Conservation (phyloP, 2,329 filamentous ascomycete species). For the Byssochlamys sp. region DNA sequence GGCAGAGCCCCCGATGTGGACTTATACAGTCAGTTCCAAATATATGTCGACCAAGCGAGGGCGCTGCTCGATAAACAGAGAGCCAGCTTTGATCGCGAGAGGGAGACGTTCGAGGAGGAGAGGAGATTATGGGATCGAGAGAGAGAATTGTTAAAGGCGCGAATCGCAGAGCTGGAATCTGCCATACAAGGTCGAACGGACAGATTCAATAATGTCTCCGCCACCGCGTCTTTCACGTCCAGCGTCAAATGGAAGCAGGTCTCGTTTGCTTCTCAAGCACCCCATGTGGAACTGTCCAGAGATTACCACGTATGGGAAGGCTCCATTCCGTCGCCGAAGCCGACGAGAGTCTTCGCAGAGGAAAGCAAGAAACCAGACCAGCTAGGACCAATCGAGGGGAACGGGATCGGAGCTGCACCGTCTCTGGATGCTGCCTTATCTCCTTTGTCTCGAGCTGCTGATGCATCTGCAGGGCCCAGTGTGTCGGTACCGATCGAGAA, state of each 20-base stretch:
- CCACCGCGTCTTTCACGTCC: slow-evolving; percentile 9
- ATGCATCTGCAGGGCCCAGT: slow-evolving; percentile 20
- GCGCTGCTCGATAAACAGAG: slow-evolving; percentile 31
- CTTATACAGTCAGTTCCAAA: slow-evolving; percentile 18
- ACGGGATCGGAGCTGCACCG: slow-evolving; percentile 17
- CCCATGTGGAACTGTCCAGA: slow-evolving; percentile 4
- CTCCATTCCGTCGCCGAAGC: slow-evolving; percentile 28
- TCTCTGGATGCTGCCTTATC: slow-evolving; percentile 34
- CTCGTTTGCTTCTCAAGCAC: not conserved
- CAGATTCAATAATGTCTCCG: not conserved
- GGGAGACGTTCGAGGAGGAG: slow-evolving; percentile 34
- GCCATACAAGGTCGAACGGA: slow-evolving; percentile 13
- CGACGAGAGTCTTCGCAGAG: slow-evolving; percentile 34
- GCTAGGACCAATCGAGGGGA: slow-evolving; percentile 21
- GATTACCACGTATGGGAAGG: slow-evolving; percentile 36
- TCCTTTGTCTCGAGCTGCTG: slow-evolving; percentile 24
- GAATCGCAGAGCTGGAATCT: slow-evolving; percentile 34
- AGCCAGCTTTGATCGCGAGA: slow-evolving; percentile 29
- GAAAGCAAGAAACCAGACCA: slow-evolving; percentile 21
- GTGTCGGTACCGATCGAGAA: slow-evolving; percentile 38
- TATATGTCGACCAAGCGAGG: slow-evolving; percentile 35
- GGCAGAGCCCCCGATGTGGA: slow-evolving; percentile 11
- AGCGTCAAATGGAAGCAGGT: slow-evolving; percentile 4
- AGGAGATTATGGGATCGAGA: slow-evolving; percentile 37
- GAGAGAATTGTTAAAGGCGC: slow-evolving; percentile 29